Percentiles rank a stretch among this genome's conserved stretches.
These are phyloP conservation scores for Puccinia triticina DNA, from an alignment of 1,284 basidiomycete genomes.

Conservation along the genomic window DNA sequence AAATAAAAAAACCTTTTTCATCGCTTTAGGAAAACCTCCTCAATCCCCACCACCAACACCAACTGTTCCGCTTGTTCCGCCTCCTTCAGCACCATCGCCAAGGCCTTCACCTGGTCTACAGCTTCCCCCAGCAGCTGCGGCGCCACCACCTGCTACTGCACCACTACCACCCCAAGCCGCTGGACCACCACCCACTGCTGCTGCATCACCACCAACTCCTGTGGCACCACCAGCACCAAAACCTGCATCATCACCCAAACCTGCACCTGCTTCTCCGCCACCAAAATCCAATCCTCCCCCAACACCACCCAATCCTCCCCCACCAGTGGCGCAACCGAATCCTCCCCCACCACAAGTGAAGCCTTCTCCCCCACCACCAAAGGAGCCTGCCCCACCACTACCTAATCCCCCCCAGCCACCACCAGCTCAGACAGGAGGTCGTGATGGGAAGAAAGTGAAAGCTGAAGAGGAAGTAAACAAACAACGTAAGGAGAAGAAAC, in stretches of 20 bases:
- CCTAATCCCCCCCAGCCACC: background rate
- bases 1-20: background rate
- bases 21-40: background rate
- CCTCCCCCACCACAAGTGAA: background rate
- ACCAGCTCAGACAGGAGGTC: background rate
- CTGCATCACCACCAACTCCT: background rate
- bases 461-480: constrained; percentile 11
- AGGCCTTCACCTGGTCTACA: background rate
- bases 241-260: background rate
- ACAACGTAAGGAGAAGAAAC: constrained; percentile 5
- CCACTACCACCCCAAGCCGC: background rate
- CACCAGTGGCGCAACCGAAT: background rate
- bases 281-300: background rate
- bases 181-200: background rate
- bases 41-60: background rate
- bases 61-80: background rate
- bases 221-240: background rate
- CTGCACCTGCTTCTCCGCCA: background rate
- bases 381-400: background rate
- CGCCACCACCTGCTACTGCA: background rate
- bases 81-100: background rate
- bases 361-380: background rate
- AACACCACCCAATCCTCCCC: background rate
- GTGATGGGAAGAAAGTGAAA: constrained; percentile 8
- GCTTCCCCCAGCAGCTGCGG: background rate